These are phyloP conservation scores for Raphanus raphanistrum DNA, from an alignment of 345 rosid species.

Conservation along the genomic window DNA sequence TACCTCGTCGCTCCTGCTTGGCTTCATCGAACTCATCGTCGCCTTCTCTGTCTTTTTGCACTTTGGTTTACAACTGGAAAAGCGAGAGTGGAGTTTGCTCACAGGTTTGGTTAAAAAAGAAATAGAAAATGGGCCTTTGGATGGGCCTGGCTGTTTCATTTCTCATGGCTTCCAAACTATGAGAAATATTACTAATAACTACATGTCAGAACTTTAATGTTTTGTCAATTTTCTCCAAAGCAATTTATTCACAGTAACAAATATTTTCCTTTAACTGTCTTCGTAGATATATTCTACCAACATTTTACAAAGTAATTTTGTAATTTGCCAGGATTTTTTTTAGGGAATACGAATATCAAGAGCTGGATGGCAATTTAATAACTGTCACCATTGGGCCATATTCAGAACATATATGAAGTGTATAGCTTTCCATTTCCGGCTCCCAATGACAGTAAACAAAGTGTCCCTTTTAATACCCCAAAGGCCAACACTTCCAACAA, in stretches of 20 bases:
- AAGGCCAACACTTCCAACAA: conserved; percentile 37
- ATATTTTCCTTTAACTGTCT: not conserved
- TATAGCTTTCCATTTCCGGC: conserved; percentile 17
- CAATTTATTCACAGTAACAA: not conserved
- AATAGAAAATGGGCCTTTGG: not conserved
- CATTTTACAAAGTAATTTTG: not conserved
- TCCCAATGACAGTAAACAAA: conserved; percentile 1
- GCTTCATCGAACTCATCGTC: conserved; percentile 49
- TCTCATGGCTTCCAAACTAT: not conserved
- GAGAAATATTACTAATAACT: too few species aligned
- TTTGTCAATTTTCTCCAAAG: not conserved
- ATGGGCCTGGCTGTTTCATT: conserved; percentile 14
- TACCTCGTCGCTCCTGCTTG: conserved; percentile 82
- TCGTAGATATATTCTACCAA: conserved; percentile 6
- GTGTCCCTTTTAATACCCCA: conserved; percentile 32
- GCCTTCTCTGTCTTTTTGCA: conserved; percentile 5
- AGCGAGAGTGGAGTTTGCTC: not conserved
- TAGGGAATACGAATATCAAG: conserved; percentile 13
- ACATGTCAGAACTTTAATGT: not conserved
- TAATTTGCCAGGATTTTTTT: not conserved
- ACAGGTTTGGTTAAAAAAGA: not conserved
- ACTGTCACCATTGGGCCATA: conserved; percentile 8
- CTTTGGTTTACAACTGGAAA: conserved; percentile 1
- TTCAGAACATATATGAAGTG: conserved; percentile 3
- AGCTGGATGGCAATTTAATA: conserved; percentile 22